A percentile compares a stretch with the other conserved stretches of the same genome.
These are phyloP conservation scores for Pestalotiopsis sp. DNA, from an alignment of 2,329 filamentous ascomycete species.

Conservation along the genomic window DNA sequence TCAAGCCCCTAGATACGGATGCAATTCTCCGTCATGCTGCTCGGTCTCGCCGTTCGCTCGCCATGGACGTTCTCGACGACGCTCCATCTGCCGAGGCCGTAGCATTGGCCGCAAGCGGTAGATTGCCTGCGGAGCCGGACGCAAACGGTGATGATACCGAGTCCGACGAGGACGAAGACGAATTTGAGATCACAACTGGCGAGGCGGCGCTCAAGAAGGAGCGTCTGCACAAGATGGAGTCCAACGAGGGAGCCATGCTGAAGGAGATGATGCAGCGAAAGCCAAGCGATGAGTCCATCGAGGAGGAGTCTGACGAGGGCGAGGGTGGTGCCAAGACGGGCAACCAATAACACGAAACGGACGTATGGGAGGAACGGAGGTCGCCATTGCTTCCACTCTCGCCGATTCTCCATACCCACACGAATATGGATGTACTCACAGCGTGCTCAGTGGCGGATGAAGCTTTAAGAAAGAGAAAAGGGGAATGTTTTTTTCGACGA, in stretches of 20 bases:
- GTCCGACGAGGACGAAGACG: slow-evolving; percentile 39
- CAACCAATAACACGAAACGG: slow-evolving; percentile 14
- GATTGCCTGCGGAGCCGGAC: slow-evolving; percentile 35
- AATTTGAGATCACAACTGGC: slow-evolving; percentile 41
- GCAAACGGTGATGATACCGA: slow-evolving; percentile 35
- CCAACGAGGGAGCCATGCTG: slow-evolving; percentile 31
- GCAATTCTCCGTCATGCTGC: slow-evolving; percentile 22
- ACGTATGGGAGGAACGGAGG: no score
- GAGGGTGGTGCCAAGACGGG: slow-evolving; percentile 33
- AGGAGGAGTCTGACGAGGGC: slow-evolving; percentile 33
- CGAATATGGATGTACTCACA: neutral
- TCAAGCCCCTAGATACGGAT: slow-evolving; percentile 52
- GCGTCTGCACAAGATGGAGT: slow-evolving; percentile 31
- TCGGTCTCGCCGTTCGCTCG: slow-evolving; percentile 16
- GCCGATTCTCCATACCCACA: neutral
- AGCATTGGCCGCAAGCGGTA: slow-evolving; percentile 30
- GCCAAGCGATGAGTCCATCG: slow-evolving; percentile 32
- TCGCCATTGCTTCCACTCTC: no score
- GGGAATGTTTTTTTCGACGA: neutral
- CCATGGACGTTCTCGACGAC: slow-evolving; percentile 4
- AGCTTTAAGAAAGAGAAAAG: neutral
- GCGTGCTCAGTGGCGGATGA: neutral
- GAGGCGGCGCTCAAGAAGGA: slow-evolving; percentile 43
- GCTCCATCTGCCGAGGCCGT: slow-evolving; percentile 22
- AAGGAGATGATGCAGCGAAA: slow-evolving; percentile 24